Base-by-base conservation (phyloP, 345 rosid genomes). In the Pistacia atlantica region DNA sequence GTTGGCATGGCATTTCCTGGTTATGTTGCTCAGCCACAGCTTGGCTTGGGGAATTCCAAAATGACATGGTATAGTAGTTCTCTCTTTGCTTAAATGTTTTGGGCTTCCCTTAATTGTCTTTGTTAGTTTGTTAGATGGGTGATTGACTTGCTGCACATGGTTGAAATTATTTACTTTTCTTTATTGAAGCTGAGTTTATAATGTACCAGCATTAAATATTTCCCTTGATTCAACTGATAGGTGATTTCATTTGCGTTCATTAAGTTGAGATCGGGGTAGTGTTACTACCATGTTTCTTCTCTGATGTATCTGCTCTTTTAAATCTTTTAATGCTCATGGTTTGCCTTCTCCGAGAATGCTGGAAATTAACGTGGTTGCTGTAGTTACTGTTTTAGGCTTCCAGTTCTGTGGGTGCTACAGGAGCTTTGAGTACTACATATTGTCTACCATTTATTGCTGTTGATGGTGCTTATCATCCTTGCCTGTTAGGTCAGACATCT, bases 1-100 rank as follows among this genome's bases (percentile, higher is more conserved):
- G 90, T 91, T 61, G 98, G 98, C 85, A 91, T 95, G 97, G 98
- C 98, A 67, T 92, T 89, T 25, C 25, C 25, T 25, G 25, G 25
- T 25, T 25, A 25, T 25, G 25, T 25, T 25, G 25, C 25, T 25
- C 25, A 25, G 25, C 25, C 25, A 25, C 0, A 25, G 25, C 25
- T 25, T 25, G 25, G 25, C 25, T 25, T 25, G 25, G 25, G 25
- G 25, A 25, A 25, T 25, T 25, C 25, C 25, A 1, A 25, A 25
- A 25, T 25, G 25, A 25, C 25, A 25, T 25, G 25, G 25, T 25
- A 25, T 25, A 25, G 25, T 25, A 25, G 25, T 25, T 25, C 25
- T 25, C 25, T 25, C 25, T 25, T 25, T 25, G 25, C 25, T 25
- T 25, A 25, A 25, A 25, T 25, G 25, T 25, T 25, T 25, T 25